These are phyloP conservation scores for Basidiobolus meristosporus DNA, from an alignment of 371 early-diverging fungal genomes.

Conservation along the genomic window DNA sequence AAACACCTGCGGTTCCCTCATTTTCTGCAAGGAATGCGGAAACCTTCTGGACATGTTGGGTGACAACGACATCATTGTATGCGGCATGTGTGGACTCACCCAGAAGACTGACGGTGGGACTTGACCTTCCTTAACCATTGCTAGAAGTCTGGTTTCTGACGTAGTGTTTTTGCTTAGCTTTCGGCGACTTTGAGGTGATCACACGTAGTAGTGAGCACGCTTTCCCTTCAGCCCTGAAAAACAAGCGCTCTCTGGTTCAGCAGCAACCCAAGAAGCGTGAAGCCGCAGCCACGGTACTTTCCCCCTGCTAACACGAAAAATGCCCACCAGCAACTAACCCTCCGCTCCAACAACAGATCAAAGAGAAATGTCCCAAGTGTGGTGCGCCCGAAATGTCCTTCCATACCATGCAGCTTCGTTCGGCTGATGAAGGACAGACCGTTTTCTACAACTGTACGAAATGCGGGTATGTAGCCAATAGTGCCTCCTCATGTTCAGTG, in stretches of 20 bases:
- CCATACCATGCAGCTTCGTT: conserved; percentile 95
- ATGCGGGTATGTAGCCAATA: conserved; percentile 63
- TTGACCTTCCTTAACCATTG: neutral
- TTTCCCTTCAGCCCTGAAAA: conserved; percentile 60
- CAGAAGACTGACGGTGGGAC: conserved; percentile 36
- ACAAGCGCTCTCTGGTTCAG: conserved; percentile 47
- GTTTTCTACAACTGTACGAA: conserved; percentile 96
- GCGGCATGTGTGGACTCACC: conserved; percentile 56
- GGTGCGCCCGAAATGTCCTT: conserved; percentile 89
- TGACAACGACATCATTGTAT: conserved; percentile 48
- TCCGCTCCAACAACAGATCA: conserved; percentile 30
- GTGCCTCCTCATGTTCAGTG: neutral
- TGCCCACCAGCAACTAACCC: neutral
- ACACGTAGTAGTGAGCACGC: conserved; percentile 51
- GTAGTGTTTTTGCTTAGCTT: conserved; percentile 15
- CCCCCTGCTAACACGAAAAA: neutral
- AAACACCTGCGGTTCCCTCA: conserved; percentile 41
- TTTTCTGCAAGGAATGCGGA: conserved; percentile 78
- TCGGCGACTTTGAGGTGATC: conserved; percentile 62
- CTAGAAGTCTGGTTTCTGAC: neutral
- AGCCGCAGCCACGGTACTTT: conserved; percentile 51
- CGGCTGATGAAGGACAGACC: conserved; percentile 99
- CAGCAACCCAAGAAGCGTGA: conserved; percentile 25
- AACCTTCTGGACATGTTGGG: conserved; percentile 70
- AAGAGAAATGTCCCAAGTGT: conserved; percentile 95